Conservation (phyloP, 345 rosid genomes). For the Anacardium occidentale region DNA sequence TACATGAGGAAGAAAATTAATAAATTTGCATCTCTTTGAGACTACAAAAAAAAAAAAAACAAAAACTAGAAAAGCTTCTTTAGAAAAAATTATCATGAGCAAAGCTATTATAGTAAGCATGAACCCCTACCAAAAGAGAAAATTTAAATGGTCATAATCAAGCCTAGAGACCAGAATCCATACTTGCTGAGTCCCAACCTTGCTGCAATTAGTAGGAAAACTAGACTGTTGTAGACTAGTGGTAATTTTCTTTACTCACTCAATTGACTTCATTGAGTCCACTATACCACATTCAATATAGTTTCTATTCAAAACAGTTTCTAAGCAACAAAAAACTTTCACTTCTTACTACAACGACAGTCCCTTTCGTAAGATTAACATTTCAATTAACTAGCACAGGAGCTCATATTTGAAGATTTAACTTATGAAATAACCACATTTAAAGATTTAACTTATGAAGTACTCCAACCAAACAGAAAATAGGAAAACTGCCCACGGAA, state of each 20-base stretch:
- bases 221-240: background rate
- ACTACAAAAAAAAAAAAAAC: too few relatives aligned
- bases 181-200: background rate
- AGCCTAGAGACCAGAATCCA: background rate
- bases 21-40: background rate
- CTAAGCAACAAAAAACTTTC: background rate
- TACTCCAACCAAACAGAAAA: background rate
- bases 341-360: background rate
- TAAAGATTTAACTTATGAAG: background rate
- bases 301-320: background rate
- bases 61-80: background rate
- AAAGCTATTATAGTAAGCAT: slow-evolving; percentile 5
- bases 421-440: slow-evolving; percentile 2
- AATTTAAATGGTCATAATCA: background rate
- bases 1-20: background rate
- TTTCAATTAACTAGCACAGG: background rate
- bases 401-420: background rate
- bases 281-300: background rate
- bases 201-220: background rate
- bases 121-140: background rate
- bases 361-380: background rate
- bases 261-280: background rate
- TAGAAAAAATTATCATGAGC: background rate
- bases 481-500: background rate
- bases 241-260: background rate